phyloP scores from a whole-genome alignment of 441 rosid genomes.

The Bocquillonia castaneifolia region DNA sequence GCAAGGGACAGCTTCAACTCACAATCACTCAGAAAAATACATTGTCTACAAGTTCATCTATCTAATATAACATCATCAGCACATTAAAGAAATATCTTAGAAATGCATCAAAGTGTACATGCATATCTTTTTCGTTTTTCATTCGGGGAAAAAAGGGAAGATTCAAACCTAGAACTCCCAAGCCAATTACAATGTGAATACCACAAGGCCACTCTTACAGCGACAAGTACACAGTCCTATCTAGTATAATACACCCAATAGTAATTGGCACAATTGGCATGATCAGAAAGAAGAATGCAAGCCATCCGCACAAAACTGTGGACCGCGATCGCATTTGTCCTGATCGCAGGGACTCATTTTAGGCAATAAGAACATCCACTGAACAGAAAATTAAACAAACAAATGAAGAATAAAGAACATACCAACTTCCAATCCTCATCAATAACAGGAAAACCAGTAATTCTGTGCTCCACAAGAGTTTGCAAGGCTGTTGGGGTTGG shows the following conservation, averaged over 20 bases:
- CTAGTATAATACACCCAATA: no score
- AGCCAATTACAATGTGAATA: no score
- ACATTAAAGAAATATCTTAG: slow-evolving; percentile 7
- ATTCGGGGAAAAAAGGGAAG: no score
- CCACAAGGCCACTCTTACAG: no score
- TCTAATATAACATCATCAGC: not conserved
- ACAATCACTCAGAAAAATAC: no score
- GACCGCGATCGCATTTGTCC: not conserved
- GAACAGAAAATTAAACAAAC: not conserved
- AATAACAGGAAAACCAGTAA: slow-evolving; percentile 86
- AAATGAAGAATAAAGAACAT: slow-evolving; percentile 11
- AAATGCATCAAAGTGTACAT: not conserved
- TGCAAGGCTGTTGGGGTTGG: slow-evolving; percentile 66
- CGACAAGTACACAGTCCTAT: no score
- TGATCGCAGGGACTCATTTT: not conserved
- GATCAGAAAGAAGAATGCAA: not conserved
- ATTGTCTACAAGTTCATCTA: no score
- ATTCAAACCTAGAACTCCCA: no score
- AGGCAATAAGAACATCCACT: not conserved
- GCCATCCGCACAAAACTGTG: not conserved
- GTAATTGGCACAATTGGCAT: no score
- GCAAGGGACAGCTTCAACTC: no score
- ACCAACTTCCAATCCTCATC: slow-evolving; percentile 85
- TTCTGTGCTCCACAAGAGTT: slow-evolving; percentile 65
- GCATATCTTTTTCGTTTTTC: slow-evolving; percentile 3